These are phyloP conservation scores for Phytophthora cryptogea DNA, from an alignment of 352 stramenopile genomes.

Conservation along the genomic window DNA sequence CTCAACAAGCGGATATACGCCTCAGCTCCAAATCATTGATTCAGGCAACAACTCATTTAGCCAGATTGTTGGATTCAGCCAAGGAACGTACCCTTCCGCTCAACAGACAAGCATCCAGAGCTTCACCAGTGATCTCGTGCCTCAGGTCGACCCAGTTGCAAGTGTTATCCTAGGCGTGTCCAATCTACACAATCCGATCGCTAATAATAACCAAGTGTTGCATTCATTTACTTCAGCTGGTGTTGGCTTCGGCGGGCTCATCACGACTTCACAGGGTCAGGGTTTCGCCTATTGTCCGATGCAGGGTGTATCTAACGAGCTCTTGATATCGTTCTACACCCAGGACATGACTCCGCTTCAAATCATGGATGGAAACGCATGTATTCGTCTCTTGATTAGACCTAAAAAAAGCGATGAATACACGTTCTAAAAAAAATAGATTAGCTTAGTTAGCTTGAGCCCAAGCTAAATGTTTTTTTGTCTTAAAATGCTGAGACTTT, in stretches of 20 bases:
- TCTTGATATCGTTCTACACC: neutral
- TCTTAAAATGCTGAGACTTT: too few relatives aligned
- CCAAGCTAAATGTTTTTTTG: too few relatives aligned
- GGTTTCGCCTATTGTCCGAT: neutral
- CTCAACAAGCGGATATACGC: too few relatives aligned
- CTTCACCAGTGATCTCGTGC: conserved; percentile 18
- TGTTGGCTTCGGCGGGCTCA: conserved; percentile 19
- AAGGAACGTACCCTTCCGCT: neutral
- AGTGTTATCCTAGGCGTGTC: conserved; percentile 8
- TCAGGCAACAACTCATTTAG: neutral
- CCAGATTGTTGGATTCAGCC: neutral
- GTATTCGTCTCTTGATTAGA: conserved; percentile 25
- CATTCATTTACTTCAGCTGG: conserved; percentile 22
- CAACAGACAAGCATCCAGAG: conserved; percentile 7
- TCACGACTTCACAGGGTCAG: conserved; percentile 9
- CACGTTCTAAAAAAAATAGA: too few relatives aligned
- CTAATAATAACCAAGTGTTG: conserved; percentile 28
- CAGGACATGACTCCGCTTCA: conserved; percentile 13
- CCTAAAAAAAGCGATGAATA: too few relatives aligned
- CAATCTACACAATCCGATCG: conserved; percentile 28
- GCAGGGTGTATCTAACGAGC: conserved; percentile 10
- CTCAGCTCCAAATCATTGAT: too few relatives aligned
- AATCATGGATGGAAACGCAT: conserved; percentile 22
- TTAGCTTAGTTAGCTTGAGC: too few relatives aligned
- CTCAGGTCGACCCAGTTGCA: conserved; percentile 16